Evolutionary conservation across 371 early-diverging fungal genomes (phyloP).

Genomic region (Mortierella sp.): DNA sequence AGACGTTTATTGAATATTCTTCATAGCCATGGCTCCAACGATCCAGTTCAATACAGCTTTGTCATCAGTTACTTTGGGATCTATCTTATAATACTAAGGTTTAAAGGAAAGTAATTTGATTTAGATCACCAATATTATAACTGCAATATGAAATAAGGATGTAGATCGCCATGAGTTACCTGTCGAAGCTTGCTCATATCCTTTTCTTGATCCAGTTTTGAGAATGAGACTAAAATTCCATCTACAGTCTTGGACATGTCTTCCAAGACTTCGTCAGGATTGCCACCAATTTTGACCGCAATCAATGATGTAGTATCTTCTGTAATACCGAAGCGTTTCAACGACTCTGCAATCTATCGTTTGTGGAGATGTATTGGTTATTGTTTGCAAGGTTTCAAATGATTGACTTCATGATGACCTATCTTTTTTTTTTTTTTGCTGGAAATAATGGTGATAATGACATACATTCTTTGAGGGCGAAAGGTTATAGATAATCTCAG

Average conservation of each 20-base stretch:
- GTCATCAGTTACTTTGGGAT: constrained; percentile 53
- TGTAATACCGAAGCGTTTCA: constrained; percentile 66
- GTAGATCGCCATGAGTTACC: constrained; percentile 14
- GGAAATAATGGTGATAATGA: neutral
- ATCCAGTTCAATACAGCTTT: constrained; percentile 54
- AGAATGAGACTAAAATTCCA: constrained; percentile 49
- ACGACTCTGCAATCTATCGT: constrained; percentile 65
- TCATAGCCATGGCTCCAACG: constrained; percentile 53
- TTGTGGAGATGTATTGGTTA: neutral
- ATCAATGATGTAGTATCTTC: constrained; percentile 62
- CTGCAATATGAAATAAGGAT: neutral
- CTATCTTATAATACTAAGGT: constrained; percentile 53
- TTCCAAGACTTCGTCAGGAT: constrained; percentile 58
- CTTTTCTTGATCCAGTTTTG: constrained; percentile 50
- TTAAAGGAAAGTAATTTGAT: neutral
- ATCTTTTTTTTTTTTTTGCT: neutral
- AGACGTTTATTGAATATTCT: constrained; percentile 30
- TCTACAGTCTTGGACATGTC: constrained; percentile 48
- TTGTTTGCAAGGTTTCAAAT: neutral
- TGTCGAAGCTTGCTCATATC: constrained; percentile 46
- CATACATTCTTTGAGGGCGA: constrained; percentile 67
- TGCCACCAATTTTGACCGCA: constrained; percentile 65
- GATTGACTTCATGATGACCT: neutral
- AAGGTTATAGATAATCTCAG: constrained; percentile 71
- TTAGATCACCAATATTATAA: neutral